A percentile compares a stretch with the other conserved stretches of the same genome.
Evolutionary conservation across 2,329 filamentous ascomycete species (phyloP).

Genomic region (Tolypocladium capitatum): DNA sequence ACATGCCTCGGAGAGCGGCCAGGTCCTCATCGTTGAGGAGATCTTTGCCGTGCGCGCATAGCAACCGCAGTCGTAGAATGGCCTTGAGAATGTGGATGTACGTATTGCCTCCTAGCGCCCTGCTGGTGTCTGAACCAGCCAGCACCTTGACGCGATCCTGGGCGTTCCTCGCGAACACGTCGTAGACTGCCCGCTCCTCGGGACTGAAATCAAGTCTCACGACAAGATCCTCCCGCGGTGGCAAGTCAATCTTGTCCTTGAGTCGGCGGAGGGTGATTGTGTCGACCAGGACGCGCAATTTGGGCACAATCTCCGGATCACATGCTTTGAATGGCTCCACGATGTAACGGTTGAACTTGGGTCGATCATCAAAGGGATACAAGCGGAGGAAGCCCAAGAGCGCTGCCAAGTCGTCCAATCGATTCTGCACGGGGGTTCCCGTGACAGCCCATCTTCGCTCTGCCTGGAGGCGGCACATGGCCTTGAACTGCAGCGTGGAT

Average conservation of each 20-base stretch:
- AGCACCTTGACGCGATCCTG: conserved; percentile 68
- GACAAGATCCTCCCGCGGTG: conserved; percentile 58
- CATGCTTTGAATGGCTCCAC: conserved; percentile 76
- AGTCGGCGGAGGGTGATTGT: conserved; percentile 85
- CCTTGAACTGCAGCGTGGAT: conserved; percentile 68
- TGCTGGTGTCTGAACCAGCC: conserved; percentile 41
- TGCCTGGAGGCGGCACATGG: conserved; percentile 66
- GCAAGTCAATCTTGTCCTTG: conserved; percentile 82
- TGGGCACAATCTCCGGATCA: conserved; percentile 70
- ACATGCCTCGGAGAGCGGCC: conserved; percentile 65
- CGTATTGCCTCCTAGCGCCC: conserved; percentile 66
- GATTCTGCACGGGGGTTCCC: conserved; percentile 89
- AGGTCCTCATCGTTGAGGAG: conserved; percentile 76
- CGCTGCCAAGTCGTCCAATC: conserved; percentile 77
- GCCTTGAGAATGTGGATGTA: conserved; percentile 90
- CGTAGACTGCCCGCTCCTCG: conserved; percentile 66
- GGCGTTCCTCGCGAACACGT: conserved; percentile 72
- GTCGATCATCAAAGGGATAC: conserved; percentile 69
- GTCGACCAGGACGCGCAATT: conserved; percentile 78
- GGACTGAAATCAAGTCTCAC: conserved; percentile 62
- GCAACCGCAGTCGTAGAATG: conserved; percentile 75
- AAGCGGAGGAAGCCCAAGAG: conserved; percentile 76
- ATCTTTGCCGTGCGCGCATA: conserved; percentile 91
- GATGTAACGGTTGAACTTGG: conserved; percentile 67
- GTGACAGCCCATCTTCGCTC: conserved; percentile 92